Conservation (phyloP, 352 stramenopile genomes). For the Blastocystis hominis region DNA sequence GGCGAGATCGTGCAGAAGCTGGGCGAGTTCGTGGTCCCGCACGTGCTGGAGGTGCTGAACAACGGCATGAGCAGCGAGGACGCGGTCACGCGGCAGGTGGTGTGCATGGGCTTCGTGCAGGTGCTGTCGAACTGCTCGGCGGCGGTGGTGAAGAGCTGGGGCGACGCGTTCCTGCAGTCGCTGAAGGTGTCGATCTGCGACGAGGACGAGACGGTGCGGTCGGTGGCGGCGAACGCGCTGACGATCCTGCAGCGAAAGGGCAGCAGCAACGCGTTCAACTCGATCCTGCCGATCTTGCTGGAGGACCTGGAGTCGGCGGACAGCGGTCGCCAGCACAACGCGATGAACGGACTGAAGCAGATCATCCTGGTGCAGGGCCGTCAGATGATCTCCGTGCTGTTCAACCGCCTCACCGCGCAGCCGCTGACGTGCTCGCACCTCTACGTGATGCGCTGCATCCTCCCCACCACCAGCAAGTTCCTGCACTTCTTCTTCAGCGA, state of each 20-base stretch:
- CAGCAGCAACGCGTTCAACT: constrained; percentile 84
- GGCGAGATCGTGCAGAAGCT: constrained; percentile 98
- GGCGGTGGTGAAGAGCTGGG: constrained; percentile 86
- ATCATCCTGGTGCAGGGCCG: constrained; percentile 86
- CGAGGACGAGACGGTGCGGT: constrained; percentile 73
- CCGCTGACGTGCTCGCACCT: constrained; percentile 80
- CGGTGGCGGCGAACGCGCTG: constrained; percentile 87
- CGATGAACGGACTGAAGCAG: constrained; percentile 88
- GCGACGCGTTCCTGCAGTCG: constrained; percentile 86
- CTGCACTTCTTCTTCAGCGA: constrained; percentile 83
- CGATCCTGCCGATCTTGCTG: constrained; percentile 89
- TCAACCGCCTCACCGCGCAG: constrained; percentile 77
- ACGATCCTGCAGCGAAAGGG: constrained; percentile 87
- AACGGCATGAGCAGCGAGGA: constrained; percentile 76
- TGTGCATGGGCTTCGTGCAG: constrained; percentile 92
- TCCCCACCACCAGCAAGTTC: constrained; percentile 78
- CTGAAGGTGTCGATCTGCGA: constrained; percentile 94
- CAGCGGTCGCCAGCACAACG: constrained; percentile 67
- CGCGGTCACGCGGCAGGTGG: constrained; percentile 65
- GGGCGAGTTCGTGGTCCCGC: constrained; percentile 90
- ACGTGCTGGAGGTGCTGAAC: constrained; percentile 93
- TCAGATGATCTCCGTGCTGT: constrained; percentile 88
- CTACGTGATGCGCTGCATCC: constrained; percentile 80
- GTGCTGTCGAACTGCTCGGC: constrained; percentile 86
- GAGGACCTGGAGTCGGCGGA: constrained; percentile 75